Conservation (phyloP, 192 early-diverging fungal genomes). For the Linnemannia hyalina region DNA sequence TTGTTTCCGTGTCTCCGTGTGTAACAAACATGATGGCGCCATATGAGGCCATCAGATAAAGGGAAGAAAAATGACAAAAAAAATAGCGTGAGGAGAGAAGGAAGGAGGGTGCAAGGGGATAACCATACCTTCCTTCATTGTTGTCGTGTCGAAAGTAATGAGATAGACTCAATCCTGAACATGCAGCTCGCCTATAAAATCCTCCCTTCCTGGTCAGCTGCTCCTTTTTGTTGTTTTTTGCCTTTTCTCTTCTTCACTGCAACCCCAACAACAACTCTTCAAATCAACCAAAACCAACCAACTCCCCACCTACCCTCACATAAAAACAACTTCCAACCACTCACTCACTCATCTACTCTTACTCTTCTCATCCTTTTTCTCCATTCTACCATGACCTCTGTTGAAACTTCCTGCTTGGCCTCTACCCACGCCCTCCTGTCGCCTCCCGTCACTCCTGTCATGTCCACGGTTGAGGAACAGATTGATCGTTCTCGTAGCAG, state of each 20-base stretch:
- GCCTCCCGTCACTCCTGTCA: conserved; percentile 12
- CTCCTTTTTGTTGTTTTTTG: neutral
- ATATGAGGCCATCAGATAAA: neutral
- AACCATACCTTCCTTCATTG: neutral
- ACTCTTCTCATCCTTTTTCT: neutral
- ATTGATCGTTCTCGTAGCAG: neutral
- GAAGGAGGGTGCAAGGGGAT: neutral
- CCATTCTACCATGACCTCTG: neutral
- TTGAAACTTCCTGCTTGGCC: neutral
- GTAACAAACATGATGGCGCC: neutral
- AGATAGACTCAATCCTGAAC: neutral
- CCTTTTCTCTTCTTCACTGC: neutral
- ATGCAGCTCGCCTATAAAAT: neutral
- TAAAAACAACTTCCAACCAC: neutral
- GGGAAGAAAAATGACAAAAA: neutral
- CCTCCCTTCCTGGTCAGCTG: neutral
- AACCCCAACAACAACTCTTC: neutral
- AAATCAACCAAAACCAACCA: neutral
- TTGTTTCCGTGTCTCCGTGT: neutral
- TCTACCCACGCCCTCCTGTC: neutral
- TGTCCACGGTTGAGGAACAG: conserved; percentile 6
- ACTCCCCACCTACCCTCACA: neutral
- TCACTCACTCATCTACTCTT: neutral
- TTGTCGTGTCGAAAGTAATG: neutral
- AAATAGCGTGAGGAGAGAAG: neutral